Conservation (phyloP, 768 basidiomycete species). For the Sarcodon sp. region DNA sequence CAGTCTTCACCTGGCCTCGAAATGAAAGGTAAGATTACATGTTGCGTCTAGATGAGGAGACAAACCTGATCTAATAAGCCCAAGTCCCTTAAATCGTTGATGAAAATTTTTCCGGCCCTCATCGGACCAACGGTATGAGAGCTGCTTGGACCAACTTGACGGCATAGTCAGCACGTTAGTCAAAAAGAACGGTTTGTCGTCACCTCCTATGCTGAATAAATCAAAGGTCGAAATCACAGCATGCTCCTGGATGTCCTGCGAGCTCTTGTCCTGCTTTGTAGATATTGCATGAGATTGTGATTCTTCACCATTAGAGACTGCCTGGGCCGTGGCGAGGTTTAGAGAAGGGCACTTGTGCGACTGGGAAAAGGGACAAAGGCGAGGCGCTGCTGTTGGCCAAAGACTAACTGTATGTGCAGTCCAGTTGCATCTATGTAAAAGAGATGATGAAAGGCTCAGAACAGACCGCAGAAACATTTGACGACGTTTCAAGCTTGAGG, state of each 20-base stretch:
- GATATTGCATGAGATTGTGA: no score
- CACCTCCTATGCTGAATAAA: constrained; percentile 85
- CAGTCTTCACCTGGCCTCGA: constrained; percentile 42
- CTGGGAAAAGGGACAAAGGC: no score
- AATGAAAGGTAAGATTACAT: background rate
- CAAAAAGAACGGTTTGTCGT: constrained; percentile 1
- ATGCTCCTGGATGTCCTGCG: constrained; percentile 34
- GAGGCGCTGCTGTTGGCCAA: no score
- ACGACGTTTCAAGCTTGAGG: no score
- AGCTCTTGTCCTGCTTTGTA: background rate
- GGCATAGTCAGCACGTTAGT: background rate
- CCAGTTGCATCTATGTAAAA: no score
- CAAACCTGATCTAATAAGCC: constrained; percentile 55
- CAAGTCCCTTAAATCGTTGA: constrained; percentile 58
- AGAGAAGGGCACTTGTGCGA: no score
- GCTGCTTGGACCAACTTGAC: constrained; percentile 40
- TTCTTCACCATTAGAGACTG: no score
- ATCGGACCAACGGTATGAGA: constrained; percentile 74
- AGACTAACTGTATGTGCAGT: no score
- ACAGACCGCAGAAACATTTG: no score
- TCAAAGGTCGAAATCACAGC: constrained; percentile 93
- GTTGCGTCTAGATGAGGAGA: background rate
- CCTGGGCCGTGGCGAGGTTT: no score
- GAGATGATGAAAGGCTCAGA: no score
- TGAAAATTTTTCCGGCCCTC: constrained; percentile 86